Evolutionary conservation across 257 asterid species (phyloP).

Genomic region (Penstemon barbatus): DNA sequence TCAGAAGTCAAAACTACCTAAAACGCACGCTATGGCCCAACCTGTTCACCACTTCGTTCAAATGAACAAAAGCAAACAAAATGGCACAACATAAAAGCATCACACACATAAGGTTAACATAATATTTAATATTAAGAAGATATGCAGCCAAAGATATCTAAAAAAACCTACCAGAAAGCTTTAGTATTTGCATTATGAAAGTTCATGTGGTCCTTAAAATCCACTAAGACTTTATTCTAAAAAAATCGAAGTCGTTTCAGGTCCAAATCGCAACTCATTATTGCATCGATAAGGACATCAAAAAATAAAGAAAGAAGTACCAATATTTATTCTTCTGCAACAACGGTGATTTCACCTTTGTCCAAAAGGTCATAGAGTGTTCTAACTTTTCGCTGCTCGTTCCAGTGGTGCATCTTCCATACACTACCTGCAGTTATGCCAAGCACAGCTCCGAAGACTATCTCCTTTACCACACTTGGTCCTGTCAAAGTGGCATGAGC

Average conservation of each 20-base stretch:
- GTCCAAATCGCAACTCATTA: conserved; percentile 1
- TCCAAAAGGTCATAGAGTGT: conserved; percentile 64
- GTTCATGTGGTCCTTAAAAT: conserved; percentile 4
- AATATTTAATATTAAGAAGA: too few species aligned
- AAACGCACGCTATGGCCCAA: too few species aligned
- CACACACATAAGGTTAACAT: too few species aligned
- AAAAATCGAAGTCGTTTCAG: conserved; percentile 31
- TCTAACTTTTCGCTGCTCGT: conserved; percentile 58
- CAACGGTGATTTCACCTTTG: conserved; percentile 58
- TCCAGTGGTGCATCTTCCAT: conserved; percentile 93
- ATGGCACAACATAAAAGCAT: too few species aligned
- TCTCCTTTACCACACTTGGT: conserved; percentile 78
- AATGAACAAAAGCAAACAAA: too few species aligned
- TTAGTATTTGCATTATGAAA: conserved; percentile 13
- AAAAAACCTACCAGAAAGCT: too few species aligned
- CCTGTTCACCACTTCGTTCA: too few species aligned
- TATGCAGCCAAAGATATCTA: too few species aligned
- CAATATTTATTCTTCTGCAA: conserved; percentile 48
- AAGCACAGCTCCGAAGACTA: conserved; percentile 47
- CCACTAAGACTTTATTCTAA: conserved; percentile 34
- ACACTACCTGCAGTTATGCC: conserved; percentile 62
- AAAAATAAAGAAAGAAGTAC: conserved; percentile 14
- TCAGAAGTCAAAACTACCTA: too few species aligned
- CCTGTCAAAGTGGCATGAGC: conserved; percentile 75
- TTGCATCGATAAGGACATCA: conserved; percentile 9